These are phyloP conservation scores for Penicillium sp. DNA, from an alignment of 2,329 filamentous ascomycete species.

Conservation along the genomic window DNA sequence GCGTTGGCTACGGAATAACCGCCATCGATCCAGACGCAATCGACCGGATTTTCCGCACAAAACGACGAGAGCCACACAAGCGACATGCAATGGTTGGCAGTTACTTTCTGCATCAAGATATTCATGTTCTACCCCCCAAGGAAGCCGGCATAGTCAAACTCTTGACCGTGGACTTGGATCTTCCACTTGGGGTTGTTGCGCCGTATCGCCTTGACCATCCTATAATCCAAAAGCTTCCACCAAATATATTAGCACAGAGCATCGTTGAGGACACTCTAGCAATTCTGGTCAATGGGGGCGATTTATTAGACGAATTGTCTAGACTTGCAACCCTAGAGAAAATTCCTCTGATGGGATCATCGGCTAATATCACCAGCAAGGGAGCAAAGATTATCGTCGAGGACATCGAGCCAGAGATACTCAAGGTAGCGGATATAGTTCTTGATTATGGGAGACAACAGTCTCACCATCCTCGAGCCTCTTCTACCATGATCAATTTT, in stretches of 20 bases:
- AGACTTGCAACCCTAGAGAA: conserved; percentile 20
- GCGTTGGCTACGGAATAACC: conserved; percentile 28
- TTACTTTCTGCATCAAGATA: conserved; percentile 22
- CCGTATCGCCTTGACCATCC: conserved; percentile 24
- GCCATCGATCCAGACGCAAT: conserved; percentile 21
- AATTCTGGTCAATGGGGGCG: conserved; percentile 30
- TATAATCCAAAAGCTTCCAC: conserved; percentile 19
- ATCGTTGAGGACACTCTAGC: conserved; percentile 25
- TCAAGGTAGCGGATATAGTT: conserved; percentile 28
- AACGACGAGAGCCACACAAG: conserved; percentile 25
- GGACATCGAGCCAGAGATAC: conserved; percentile 32
- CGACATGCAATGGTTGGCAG: conserved; percentile 30
- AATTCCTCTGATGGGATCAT: conserved; percentile 28
- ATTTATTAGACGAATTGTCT: conserved; percentile 28
- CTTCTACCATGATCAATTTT: conserved; percentile 33
- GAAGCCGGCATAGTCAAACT: conserved; percentile 19
- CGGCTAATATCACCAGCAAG: conserved; percentile 32
- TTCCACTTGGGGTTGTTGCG: conserved; percentile 28
- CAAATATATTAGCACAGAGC: conserved; percentile 13
- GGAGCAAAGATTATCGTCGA: conserved; percentile 29
- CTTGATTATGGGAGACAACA: conserved; percentile 33
- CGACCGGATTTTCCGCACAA: conserved; percentile 19
- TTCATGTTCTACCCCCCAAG: conserved; percentile 20
- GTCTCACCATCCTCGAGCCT: conserved; percentile 23
- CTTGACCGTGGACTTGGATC: conserved; percentile 25